Evolutionary conservation across 2,329 filamentous ascomycete genomes (phyloP).

Genomic region (Ascochyta clinopodiicola): DNA sequence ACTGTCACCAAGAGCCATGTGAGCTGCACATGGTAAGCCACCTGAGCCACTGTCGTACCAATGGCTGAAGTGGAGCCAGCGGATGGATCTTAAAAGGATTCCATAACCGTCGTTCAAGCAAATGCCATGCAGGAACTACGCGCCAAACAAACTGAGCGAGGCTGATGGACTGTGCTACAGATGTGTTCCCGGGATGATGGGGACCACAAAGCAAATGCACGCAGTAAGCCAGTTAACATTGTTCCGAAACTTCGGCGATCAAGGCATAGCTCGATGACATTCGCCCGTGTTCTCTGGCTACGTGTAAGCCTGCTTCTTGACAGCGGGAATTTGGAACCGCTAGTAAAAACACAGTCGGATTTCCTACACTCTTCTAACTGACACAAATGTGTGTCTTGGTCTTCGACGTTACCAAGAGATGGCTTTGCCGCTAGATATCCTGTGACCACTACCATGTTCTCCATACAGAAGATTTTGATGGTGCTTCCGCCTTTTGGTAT

Average conservation of each 20-base stretch:
- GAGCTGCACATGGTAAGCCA: constrained; percentile 35
- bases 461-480: neutral
- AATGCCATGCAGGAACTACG: constrained; percentile 35
- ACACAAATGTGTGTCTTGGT: neutral
- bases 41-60: constrained; percentile 27
- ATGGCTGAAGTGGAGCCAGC: constrained; percentile 6
- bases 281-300: neutral
- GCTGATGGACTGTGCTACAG: constrained; percentile 19
- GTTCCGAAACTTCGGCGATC: constrained; percentile 1
- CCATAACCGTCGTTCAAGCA: constrained; percentile 6
- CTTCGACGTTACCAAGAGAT: neutral
- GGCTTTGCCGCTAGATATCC: neutral
- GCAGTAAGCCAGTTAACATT: constrained; percentile 5
- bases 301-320: constrained; percentile 2
- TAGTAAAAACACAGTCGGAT: neutral
- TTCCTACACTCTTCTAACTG: neutral
- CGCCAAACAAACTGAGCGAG: constrained; percentile 31
- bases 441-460: neutral
- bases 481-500: neutral
- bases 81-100: constrained; percentile 3
- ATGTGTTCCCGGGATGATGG: constrained; percentile 14
- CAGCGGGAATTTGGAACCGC: neutral
- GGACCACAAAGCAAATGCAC: constrained; percentile 4
- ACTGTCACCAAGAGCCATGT: constrained; percentile 45
- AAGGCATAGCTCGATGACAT: neutral